A percentile compares a stretch with the other conserved stretches of the same genome.
These are phyloP conservation scores for Echinosphaeria canescens DNA, from an alignment of 2,329 filamentous ascomycete genomes.

Conservation along the genomic window DNA sequence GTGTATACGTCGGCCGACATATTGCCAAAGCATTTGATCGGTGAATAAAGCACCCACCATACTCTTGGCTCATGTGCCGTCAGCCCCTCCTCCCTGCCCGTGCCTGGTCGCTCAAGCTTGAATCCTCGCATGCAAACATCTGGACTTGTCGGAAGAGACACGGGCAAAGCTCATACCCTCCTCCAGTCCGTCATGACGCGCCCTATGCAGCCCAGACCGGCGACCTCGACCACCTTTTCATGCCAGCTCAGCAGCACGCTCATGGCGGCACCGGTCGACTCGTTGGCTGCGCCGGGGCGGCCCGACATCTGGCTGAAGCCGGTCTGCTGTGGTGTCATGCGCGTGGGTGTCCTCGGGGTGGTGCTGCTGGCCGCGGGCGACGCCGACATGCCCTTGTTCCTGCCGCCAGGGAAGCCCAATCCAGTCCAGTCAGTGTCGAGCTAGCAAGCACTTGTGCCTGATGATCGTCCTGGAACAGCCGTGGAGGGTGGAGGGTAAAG, in stretches of 20 bases:
- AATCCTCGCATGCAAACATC: too few relatives aligned
- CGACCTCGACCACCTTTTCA: constrained; percentile 92
- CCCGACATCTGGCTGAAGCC: constrained; percentile 66
- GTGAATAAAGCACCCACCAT: too few relatives aligned
- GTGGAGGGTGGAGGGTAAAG: too few relatives aligned
- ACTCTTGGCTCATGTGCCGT: too few relatives aligned
- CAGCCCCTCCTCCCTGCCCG: too few relatives aligned
- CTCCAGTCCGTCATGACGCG: constrained; percentile 93
- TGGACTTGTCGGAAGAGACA: too few relatives aligned
- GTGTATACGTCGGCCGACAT: too few relatives aligned
- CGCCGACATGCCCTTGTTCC: constrained; percentile 75
- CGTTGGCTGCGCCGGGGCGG: constrained; percentile 28
- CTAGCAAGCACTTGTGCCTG: too few relatives aligned
- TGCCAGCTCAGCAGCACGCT: constrained; percentile 97
- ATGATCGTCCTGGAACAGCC: too few relatives aligned
- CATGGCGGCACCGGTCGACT: constrained; percentile 73
- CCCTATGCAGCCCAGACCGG: constrained; percentile 76
- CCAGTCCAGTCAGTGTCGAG: too few relatives aligned
- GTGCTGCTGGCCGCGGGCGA: constrained; percentile 15
- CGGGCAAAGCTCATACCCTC: constrained; percentile 63
- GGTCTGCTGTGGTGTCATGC: constrained; percentile 52
- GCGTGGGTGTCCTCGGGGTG: constrained; percentile 22
- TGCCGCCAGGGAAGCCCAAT: constrained; percentile 12
- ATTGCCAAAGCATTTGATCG: too few relatives aligned
- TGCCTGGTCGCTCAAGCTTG: too few relatives aligned